These are phyloP conservation scores for Sedum album DNA, from an alignment of 164 flowering plant genomes.

Conservation along the genomic window DNA sequence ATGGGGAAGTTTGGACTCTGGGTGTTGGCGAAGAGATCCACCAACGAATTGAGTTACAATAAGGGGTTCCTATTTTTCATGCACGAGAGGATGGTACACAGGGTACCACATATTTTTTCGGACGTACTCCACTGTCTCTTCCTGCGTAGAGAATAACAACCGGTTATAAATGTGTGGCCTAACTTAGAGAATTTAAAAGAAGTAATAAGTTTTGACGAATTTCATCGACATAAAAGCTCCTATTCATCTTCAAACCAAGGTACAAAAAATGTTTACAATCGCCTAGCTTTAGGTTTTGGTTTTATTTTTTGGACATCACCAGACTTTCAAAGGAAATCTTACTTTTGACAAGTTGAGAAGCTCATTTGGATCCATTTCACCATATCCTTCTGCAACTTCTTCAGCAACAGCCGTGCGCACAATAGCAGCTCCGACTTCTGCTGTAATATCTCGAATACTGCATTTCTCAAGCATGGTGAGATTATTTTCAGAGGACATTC, in stretches of 20 bases:
- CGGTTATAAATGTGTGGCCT: not conserved
- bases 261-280: not conserved
- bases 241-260: not conserved
- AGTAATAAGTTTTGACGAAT: not conserved
- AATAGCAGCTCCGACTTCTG: constrained; percentile 95
- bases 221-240: not conserved
- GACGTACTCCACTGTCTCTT: constrained; percentile 61
- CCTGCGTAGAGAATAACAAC: constrained; percentile 44
- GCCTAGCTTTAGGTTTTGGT: not conserved
- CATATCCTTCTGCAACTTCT: constrained; percentile 77
- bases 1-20: not conserved
- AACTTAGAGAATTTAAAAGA: not conserved
- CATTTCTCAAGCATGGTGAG: constrained; percentile 11
- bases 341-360: constrained; percentile 82
- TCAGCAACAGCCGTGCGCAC: constrained; percentile 77
- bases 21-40: not conserved
- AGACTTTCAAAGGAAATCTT: constrained; percentile 7
- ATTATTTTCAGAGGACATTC: not conserved
- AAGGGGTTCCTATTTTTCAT: constrained; percentile 17
- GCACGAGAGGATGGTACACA: too few relatives aligned
- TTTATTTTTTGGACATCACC: not conserved
- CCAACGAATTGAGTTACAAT: not conserved
- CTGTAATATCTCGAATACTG: constrained; percentile 86
- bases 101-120: too few relatives aligned
- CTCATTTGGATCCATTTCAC: constrained; percentile 67